Conservation (phyloP, 2,329 filamentous ascomycete genomes). For the Pyricularia sp. region DNA sequence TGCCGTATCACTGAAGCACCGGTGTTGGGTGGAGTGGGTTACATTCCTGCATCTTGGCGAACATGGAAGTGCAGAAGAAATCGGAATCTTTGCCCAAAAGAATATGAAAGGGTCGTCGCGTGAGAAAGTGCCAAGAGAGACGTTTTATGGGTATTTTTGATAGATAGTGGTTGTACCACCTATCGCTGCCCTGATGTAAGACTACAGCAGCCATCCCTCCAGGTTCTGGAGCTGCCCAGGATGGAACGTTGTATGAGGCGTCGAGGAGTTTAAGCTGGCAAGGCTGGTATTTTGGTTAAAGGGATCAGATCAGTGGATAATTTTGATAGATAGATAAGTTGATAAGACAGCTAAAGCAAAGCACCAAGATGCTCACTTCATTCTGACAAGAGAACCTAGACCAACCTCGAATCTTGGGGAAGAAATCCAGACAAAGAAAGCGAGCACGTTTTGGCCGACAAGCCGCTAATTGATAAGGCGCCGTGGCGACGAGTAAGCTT, state of each 20-base stretch:
- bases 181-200: neutral
- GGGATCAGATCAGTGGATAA: neutral
- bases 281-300: neutral
- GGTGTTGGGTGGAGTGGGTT: neutral
- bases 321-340: neutral
- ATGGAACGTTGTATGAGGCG: neutral
- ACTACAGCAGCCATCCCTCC: neutral
- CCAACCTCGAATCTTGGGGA: neutral
- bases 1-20: neutral
- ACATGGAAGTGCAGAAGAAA: neutral
- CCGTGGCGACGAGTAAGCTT: neutral
- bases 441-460: neutral
- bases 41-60: neutral
- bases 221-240: neutral
- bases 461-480: neutral
- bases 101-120: neutral
- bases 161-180: neutral
- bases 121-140: neutral
- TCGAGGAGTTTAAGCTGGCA: neutral
- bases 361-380: neutral
- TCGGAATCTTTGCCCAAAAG: neutral
- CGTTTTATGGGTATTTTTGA: neutral
- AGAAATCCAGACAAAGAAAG: neutral
- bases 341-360: too few relatives aligned
- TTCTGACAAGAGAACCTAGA: neutral